Conservation (phyloP, 495 filamentous ascomycete species). For the Aspergillus saccharolyticus region DNA sequence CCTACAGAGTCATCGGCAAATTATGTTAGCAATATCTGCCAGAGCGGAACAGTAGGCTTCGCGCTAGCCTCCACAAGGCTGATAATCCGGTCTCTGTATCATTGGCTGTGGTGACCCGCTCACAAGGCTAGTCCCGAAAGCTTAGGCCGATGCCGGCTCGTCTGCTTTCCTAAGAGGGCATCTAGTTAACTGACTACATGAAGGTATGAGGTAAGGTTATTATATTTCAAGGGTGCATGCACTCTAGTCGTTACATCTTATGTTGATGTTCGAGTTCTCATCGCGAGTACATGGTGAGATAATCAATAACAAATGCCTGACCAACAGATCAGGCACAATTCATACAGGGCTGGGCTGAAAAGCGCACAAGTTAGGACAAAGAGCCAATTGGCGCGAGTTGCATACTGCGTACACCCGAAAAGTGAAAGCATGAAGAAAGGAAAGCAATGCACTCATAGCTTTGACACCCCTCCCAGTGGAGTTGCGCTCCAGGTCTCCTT, state of each 20-base stretch:
- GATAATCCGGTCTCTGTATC: background rate
- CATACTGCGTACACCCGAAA: background rate
- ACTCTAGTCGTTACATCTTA: too few relatives aligned
- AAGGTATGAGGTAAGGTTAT: too few relatives aligned
- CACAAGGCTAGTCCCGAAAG: background rate
- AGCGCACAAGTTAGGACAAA: too few relatives aligned
- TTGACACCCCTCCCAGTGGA: background rate
- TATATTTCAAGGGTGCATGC: too few relatives aligned
- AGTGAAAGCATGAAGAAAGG: background rate
- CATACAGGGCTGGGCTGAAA: too few relatives aligned
- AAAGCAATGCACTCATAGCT: background rate
- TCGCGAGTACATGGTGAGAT: too few relatives aligned
- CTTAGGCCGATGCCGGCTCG: background rate
- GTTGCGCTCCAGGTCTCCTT: constrained; percentile 34
- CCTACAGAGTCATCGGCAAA: background rate
- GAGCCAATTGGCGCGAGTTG: too few relatives aligned
- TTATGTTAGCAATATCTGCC: background rate
- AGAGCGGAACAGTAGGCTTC: background rate
- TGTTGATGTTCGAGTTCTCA: too few relatives aligned
- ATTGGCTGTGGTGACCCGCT: background rate
- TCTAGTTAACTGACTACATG: too few relatives aligned
- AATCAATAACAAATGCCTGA: too few relatives aligned
- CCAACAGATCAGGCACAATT: too few relatives aligned
- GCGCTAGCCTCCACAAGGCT: background rate
- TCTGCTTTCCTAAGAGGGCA: background rate